phyloP scores from a whole-genome alignment of 495 filamentous ascomycete genomes.

The Pseudomonodictys pantanalensis region DNA sequence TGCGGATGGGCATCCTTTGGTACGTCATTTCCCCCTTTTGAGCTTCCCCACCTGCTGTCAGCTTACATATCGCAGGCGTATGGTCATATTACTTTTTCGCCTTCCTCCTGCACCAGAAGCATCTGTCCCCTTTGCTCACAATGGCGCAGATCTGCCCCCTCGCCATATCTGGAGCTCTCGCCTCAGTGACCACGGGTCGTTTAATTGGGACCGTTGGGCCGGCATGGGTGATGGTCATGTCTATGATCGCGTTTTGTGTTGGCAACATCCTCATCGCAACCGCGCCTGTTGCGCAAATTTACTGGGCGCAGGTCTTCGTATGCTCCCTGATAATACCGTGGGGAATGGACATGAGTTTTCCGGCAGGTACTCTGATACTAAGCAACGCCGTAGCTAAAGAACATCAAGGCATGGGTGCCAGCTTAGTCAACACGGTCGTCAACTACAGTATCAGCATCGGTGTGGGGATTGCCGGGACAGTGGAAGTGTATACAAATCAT shows the following conservation, averaged over 20 bases:
- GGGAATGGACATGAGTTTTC: conserved; percentile 64
- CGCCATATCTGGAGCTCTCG: conserved; percentile 42
- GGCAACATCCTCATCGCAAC: conserved; percentile 47
- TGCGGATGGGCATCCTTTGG: conserved; percentile 46
- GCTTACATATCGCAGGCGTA: conserved; percentile 41
- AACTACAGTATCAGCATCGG: conserved; percentile 66
- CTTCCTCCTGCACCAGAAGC: conserved; percentile 43
- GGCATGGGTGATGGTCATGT: conserved; percentile 51
- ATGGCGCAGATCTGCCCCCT: conserved; percentile 44
- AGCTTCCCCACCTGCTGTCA: background rate
- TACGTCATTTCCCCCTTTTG: background rate
- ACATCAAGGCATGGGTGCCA: conserved; percentile 63
- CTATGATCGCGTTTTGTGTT: conserved; percentile 46
- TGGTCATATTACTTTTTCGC: conserved; percentile 51
- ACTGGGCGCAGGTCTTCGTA: conserved; percentile 63
- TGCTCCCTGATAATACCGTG: conserved; percentile 54
- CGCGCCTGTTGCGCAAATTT: conserved; percentile 49
- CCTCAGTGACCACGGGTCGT: conserved; percentile 46
- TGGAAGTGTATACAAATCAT: conserved; percentile 54
- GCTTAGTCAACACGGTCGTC: conserved; percentile 62
- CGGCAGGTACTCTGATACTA: conserved; percentile 58
- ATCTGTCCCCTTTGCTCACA: conserved; percentile 41
- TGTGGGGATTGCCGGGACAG: conserved; percentile 62
- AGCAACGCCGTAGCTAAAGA: conserved; percentile 55
- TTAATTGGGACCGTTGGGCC: conserved; percentile 43